These are phyloP conservation scores for Syncephalastrum sp. DNA, from an alignment of 371 early-diverging fungal genomes.

Conservation along the genomic window DNA sequence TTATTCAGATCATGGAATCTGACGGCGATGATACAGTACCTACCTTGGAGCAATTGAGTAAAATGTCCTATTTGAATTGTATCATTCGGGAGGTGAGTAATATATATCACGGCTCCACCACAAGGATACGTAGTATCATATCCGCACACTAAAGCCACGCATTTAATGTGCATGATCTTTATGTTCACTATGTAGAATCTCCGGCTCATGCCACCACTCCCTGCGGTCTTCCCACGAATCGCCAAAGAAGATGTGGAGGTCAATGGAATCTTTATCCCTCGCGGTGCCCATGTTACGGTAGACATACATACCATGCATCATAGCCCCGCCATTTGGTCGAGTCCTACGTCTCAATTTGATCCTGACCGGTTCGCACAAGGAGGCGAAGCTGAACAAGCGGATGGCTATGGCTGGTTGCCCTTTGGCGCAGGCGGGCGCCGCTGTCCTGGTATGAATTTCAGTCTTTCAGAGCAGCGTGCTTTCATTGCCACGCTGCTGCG, in stretches of 20 bases:
- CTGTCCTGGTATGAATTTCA: conserved; percentile 35
- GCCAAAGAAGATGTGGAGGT: conserved; percentile 14
- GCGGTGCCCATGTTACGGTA: conserved; percentile 10
- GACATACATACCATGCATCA: conserved; percentile 17
- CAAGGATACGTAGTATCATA: no score
- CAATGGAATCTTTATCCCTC: conserved; percentile 16
- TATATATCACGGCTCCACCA: no score
- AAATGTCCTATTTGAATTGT: conserved; percentile 11
- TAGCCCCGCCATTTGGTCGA: conserved; percentile 15
- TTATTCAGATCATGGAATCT: conserved; percentile 10
- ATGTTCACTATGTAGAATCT: conserved; percentile 31
- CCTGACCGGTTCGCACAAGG: conserved; percentile 22
- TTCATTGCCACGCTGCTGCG: conserved; percentile 23
- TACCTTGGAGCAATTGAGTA: conserved; percentile 8
- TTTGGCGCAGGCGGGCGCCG: conserved; percentile 6
- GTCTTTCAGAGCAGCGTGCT: conserved; percentile 25
- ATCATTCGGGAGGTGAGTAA: conserved; percentile 15
- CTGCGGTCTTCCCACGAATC: background rate
- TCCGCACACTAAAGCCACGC: conserved; percentile 4
- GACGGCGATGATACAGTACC: conserved; percentile 7
- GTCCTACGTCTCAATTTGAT: conserved; percentile 13
- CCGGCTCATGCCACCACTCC: conserved; percentile 13
- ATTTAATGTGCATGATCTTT: background rate
- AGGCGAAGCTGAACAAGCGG: conserved; percentile 17
- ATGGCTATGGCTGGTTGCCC: conserved; percentile 13